Evolutionary conservation across 306 rosid species (phyloP), one percentile per base, ranked within the genome.

Genomic region (Begonia fuchsioides): DNA sequence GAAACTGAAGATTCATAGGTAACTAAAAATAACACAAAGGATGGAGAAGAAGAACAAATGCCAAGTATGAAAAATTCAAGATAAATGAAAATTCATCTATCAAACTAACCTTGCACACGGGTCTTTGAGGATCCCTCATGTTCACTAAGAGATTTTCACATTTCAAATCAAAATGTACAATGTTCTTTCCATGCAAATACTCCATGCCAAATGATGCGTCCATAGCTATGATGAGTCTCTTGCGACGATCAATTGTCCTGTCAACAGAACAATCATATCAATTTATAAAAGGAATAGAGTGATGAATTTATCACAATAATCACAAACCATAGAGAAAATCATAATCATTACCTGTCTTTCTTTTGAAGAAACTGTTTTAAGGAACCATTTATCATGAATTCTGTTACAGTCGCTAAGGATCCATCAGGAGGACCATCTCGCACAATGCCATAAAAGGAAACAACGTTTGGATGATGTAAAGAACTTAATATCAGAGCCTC

Each of bases 141-240:
- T 86, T 86, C 39, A 86, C 96, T 43, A 86, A 82, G 76, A 86
- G 74, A 69, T 86, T 86, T 77, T 86, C 96, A 38, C 96, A 81
- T 64, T 86, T 86, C 61, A 86, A 72, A 76, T 86, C 96, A 18
- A 86, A 86, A 68, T 86, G 96, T 59, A 86, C 96, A 45, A 78
- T 86, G 55, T 81, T 86, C 73, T 81, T 86, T 12, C 87, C 73
- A 56, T 86, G 95, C 75, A 86, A 59, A 64, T 86, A 86, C 58
- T 86, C 96, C 96, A 86, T 86, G 65, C 96, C 96, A 70, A 86
- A 82, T 43, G 96, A 93, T 39, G 93, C 96, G 64, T 86, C 96
- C 93, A 82, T 86, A 38, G 96, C 93, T 71, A 86, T 86, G 49
- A 86, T 76, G 65, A 86, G 72, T 52, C 83, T 67, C 77, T 82